These are phyloP conservation scores for Chrysopogon serrulatus DNA, from an alignment of 176 grass and related monocot genomes.

Conservation along the genomic window DNA sequence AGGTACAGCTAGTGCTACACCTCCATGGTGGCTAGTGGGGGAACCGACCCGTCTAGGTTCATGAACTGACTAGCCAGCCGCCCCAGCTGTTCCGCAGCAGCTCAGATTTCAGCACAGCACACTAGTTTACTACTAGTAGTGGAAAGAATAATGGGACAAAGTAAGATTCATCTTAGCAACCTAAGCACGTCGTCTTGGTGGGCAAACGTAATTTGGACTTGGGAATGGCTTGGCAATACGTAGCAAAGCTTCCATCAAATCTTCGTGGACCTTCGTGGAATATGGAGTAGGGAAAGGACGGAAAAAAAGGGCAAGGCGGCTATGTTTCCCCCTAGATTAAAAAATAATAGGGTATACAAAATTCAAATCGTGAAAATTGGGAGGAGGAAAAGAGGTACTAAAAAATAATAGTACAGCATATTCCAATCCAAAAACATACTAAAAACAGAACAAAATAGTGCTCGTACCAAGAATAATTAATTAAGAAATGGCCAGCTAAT, in stretches of 20 bases:
- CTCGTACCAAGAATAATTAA: neutral
- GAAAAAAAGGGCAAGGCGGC: too few species aligned
- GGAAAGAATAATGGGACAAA: neutral
- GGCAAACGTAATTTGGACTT: conserved; percentile 10
- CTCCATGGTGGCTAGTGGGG: too few species aligned
- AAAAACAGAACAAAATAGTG: neutral
- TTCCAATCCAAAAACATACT: too few species aligned
- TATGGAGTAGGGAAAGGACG: too few species aligned
- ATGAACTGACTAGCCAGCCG: neutral
- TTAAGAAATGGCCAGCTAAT: neutral
- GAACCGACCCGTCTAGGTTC: neutral
- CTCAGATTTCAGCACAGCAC: neutral
- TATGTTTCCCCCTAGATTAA: neutral
- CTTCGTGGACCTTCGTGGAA: neutral
- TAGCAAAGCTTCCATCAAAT: conserved; percentile 3
- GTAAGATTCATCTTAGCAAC: neutral
- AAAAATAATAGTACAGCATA: too few species aligned
- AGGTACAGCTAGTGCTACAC: too few species aligned
- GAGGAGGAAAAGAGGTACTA: too few species aligned
- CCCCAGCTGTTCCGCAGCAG: neutral
- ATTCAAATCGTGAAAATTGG: too few species aligned
- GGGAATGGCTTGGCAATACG: neutral
- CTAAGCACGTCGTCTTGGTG: neutral
- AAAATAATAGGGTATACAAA: too few species aligned
- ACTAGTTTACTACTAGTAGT: neutral